phyloP scores from a whole-genome alignment of 805 yeast genomes.

The Starmerella tilneyi region DNA sequence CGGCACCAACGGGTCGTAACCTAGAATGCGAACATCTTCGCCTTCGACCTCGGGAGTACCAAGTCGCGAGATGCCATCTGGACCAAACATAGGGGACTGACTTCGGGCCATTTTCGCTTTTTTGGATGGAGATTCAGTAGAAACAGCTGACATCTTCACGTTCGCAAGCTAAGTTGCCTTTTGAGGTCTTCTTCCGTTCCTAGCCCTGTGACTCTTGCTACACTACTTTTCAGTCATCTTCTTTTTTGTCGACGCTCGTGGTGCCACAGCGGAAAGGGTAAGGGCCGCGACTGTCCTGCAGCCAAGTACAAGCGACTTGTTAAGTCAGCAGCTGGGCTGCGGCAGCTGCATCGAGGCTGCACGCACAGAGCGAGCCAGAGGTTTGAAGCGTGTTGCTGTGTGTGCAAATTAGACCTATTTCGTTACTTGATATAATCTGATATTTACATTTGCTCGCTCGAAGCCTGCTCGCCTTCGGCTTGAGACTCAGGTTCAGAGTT shows the following conservation, averaged over 20 bases:
- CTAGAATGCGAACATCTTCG: conserved; percentile 46
- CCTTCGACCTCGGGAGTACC: conserved; percentile 44
- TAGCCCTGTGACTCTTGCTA: conserved; percentile 7
- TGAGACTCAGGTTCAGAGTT: background rate
- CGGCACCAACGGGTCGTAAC: conserved; percentile 88
- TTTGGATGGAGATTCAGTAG: conserved; percentile 6
- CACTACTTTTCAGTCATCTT: conserved; percentile 5
- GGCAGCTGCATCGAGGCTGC: too few species aligned
- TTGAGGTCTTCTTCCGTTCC: background rate
- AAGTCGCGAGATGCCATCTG: conserved; percentile 25
- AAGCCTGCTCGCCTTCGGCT: background rate
- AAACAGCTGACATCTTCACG: conserved; percentile 5
- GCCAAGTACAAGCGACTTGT: background rate
- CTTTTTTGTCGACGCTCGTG: background rate
- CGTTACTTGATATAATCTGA: too few species aligned
- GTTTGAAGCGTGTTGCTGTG: too few species aligned
- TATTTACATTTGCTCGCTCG: background rate
- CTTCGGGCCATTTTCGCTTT: conserved; percentile 7
- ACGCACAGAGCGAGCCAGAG: too few species aligned
- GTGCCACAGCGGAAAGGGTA: conserved; percentile 2
- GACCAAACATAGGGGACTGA: conserved; percentile 30
- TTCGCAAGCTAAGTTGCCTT: background rate
- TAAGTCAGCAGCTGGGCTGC: background rate
- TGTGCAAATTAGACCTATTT: too few species aligned
- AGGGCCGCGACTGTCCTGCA: background rate